Conservation (phyloP, 2,329 filamentous ascomycete species). For the Exophiala xenobiotica region DNA sequence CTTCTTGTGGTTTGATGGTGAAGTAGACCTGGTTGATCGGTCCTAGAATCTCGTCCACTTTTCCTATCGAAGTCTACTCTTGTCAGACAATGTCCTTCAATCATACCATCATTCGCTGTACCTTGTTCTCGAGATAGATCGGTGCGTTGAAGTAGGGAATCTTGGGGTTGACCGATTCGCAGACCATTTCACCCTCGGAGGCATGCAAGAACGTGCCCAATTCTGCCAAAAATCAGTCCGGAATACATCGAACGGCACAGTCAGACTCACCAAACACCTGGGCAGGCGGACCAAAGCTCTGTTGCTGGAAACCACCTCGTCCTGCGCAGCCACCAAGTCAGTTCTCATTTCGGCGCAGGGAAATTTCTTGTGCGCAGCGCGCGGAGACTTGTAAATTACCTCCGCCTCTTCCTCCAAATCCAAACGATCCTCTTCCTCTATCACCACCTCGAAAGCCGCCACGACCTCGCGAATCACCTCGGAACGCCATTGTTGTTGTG, state of each 20-base stretch:
- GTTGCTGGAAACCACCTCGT: slow-evolving; percentile 62
- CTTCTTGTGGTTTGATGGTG: slow-evolving; percentile 95
- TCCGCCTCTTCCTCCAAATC: slow-evolving; percentile 42
- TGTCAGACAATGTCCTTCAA: slow-evolving; percentile 9
- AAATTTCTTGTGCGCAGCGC: slow-evolving; percentile 26
- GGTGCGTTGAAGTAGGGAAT: slow-evolving; percentile 99
- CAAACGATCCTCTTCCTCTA: slow-evolving; percentile 50
- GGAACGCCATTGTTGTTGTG: slow-evolving; percentile 60
- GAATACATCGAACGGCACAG: slow-evolving; percentile 8
- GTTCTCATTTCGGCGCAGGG: slow-evolving; percentile 24
- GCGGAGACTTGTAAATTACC: slow-evolving; percentile 40
- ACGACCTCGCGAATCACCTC: slow-evolving; percentile 55
- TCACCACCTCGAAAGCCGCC: slow-evolving; percentile 52
- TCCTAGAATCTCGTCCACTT: slow-evolving; percentile 96
- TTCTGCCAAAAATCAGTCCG: slow-evolving; percentile 55
- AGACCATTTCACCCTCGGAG: slow-evolving; percentile 96
- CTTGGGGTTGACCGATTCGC: slow-evolving; percentile 91
- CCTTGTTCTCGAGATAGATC: slow-evolving; percentile 99
- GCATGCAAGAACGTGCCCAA: slow-evolving; percentile 94
- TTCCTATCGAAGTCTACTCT: slow-evolving; percentile 75
- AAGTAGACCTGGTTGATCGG: slow-evolving; percentile 98
- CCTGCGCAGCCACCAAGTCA: slow-evolving; percentile 29
- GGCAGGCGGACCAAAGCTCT: slow-evolving; percentile 63
- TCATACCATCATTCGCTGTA: slow-evolving; percentile 36
- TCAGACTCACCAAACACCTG: slow-evolving; percentile 54